phyloP scores from a whole-genome alignment of 1,139 yeast genomes.

The Geotrichum carabidarum region DNA sequence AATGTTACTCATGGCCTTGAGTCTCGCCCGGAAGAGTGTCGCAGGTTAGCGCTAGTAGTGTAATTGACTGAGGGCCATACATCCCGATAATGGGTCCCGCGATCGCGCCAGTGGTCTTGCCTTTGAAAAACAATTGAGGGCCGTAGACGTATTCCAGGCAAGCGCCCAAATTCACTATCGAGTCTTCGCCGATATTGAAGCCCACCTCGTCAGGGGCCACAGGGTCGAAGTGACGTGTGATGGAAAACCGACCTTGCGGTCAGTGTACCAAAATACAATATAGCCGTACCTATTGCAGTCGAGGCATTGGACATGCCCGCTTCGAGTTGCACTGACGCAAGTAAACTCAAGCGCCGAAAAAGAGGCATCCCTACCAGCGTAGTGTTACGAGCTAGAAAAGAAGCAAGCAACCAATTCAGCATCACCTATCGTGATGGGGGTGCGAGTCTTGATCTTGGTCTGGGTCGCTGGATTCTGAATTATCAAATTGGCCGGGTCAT shows the following conservation, averaged over 20 bases:
- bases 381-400: background rate
- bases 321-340: background rate
- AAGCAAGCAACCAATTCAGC: no score
- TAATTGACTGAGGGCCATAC: background rate
- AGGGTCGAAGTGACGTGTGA: background rate
- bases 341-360: background rate
- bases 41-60: no score
- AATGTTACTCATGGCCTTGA: no score
- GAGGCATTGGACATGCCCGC: background rate
- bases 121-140: background rate
- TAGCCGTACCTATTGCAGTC: background rate
- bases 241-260: background rate
- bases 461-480: no score
- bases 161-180: background rate
- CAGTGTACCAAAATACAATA: background rate
- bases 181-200: background rate
- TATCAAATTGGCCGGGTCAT: no score
- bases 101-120: background rate
- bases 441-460: no score
- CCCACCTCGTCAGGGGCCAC: background rate
- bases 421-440: no score
- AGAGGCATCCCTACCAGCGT: background rate
- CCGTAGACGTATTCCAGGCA: background rate
- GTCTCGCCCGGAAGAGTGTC: no score
- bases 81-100: background rate